These are phyloP conservation scores for Coprinellus aureogranulatus DNA, from an alignment of 768 basidiomycete genomes.

Conservation along the genomic window DNA sequence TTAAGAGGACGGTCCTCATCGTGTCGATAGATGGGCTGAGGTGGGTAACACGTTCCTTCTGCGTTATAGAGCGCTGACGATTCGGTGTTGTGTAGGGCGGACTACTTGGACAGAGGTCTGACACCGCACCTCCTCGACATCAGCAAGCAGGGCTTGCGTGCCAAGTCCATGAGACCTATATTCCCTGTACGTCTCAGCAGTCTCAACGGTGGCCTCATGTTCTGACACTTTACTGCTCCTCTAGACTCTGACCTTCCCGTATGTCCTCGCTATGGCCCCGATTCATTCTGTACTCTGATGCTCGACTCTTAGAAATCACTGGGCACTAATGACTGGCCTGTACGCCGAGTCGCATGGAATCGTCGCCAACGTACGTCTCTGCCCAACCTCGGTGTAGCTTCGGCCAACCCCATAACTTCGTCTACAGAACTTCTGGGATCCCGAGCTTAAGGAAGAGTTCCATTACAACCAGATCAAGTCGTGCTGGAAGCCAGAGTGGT, in stretches of 20 bases:
- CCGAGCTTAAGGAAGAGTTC: conserved; percentile 58
- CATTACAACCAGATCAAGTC: conserved; percentile 64
- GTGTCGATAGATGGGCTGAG: conserved; percentile 86
- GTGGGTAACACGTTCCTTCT: conserved; percentile 33
- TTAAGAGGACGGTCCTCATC: conserved; percentile 76
- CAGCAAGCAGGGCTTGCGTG: conserved; percentile 79
- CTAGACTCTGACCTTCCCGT: conserved; percentile 89
- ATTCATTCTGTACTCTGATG: neutral
- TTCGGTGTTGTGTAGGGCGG: conserved; percentile 51
- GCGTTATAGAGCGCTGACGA: neutral
- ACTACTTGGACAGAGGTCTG: conserved; percentile 81
- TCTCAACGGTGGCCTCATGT: conserved; percentile 4
- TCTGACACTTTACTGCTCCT: neutral
- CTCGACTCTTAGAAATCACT: conserved; percentile 69
- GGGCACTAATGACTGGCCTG: conserved; percentile 87
- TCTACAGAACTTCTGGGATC: conserved; percentile 84
- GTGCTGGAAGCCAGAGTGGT: conserved; percentile 73
- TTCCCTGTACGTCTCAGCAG: conserved; percentile 59
- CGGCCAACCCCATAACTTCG: neutral
- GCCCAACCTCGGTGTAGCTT: neutral
- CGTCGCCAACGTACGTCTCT: conserved; percentile 68
- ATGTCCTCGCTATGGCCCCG: conserved; percentile 28
- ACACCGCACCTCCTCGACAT: conserved; percentile 82
- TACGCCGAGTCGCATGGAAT: conserved; percentile 90
- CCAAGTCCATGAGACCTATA: conserved; percentile 83